A percentile compares a stretch with the other conserved stretches of the same genome.
Evolutionary conservation across 2,329 filamentous ascomycete species (phyloP).

Genomic region (Juglanconis juglandina): DNA sequence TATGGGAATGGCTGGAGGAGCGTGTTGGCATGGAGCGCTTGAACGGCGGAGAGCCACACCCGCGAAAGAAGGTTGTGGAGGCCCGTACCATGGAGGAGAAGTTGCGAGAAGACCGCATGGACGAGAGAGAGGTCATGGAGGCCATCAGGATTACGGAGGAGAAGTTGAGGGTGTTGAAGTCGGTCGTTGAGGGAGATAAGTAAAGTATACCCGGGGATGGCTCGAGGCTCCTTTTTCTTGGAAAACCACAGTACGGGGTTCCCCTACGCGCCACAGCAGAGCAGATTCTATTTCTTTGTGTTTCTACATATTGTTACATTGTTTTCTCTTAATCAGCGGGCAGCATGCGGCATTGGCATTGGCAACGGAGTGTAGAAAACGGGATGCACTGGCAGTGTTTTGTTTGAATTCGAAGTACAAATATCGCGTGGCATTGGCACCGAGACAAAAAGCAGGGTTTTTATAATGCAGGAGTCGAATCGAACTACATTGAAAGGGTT

Average conservation of each 20-base stretch:
- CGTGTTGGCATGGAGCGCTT: slow-evolving; percentile 69
- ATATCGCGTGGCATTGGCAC: neutral
- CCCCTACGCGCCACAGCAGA: slow-evolving; percentile 7
- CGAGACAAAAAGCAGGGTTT: neutral
- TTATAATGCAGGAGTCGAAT: neutral
- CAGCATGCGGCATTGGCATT: slow-evolving; percentile 4
- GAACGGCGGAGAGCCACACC: slow-evolving; percentile 35
- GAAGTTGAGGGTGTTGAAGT: slow-evolving; percentile 72
- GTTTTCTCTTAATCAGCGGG: slow-evolving; percentile 5
- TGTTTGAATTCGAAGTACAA: neutral
- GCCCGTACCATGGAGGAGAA: slow-evolving; percentile 58
- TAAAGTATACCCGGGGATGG: slow-evolving; percentile 10
- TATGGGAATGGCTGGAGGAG: slow-evolving; percentile 94
- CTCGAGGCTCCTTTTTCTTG: neutral
- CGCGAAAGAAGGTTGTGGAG: slow-evolving; percentile 49
- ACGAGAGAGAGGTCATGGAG: slow-evolving; percentile 70
- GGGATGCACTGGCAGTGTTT: neutral
- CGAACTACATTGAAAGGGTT: too few relatives aligned
- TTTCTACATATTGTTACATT: neutral
- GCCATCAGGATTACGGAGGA: slow-evolving; percentile 85
- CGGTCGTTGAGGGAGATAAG: slow-evolving; percentile 62
- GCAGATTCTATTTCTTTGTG: neutral
- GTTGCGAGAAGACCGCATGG: slow-evolving; percentile 59
- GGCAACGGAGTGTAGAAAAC: slow-evolving; percentile 5
- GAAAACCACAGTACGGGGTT: slow-evolving; percentile 7